Percentiles rank a stretch among this genome's conserved stretches.
Evolutionary conservation across 768 basidiomycete species (phyloP).

Genomic region (Macrolepiota fuliginosa): DNA sequence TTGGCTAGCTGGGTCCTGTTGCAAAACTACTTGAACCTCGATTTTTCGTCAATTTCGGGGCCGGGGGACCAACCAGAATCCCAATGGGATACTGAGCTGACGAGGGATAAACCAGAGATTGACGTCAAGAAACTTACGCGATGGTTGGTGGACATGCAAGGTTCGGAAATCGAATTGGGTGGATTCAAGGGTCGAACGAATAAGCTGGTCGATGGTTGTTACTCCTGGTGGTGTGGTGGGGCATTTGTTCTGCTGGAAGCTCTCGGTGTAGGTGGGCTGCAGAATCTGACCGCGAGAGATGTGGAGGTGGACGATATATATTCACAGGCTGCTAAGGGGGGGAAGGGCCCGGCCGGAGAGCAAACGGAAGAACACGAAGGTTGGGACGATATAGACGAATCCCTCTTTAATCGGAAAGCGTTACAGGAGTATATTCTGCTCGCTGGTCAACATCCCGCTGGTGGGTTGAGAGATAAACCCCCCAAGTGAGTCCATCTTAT

Average conservation of each 20-base stretch:
- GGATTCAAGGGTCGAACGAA: constrained; percentile 94
- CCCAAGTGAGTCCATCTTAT: constrained; percentile 62
- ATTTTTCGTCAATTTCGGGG: not conserved
- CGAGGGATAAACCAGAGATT: constrained; percentile 37
- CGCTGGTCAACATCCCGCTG: constrained; percentile 82
- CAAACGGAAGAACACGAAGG: not conserved
- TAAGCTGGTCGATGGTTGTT: constrained; percentile 99
- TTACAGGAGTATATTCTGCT: constrained; percentile 86
- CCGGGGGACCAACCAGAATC: not conserved
- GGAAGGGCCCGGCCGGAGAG: constrained; percentile 11
- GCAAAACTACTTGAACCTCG: constrained; percentile 45
- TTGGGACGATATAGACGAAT: constrained; percentile 72
- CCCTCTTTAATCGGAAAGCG: constrained; percentile 54
- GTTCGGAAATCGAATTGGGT: constrained; percentile 75
- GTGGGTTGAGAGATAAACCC: constrained; percentile 93
- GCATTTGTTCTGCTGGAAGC: constrained; percentile 77
- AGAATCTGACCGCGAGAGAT: constrained; percentile 27
- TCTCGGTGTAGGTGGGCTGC: constrained; percentile 38
- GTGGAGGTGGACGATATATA: constrained; percentile 22
- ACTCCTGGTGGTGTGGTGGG: constrained; percentile 99
- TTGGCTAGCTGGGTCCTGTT: constrained; percentile 83
- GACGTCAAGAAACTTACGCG: constrained; percentile 62
- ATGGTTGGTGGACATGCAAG: constrained; percentile 89
- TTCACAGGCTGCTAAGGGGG: constrained; percentile 13
- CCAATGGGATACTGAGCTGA: constrained; percentile 7